Evolutionary conservation across 495 filamentous ascomycete genomes (phyloP).

Genomic region (Aspergillus bridgeri): DNA sequence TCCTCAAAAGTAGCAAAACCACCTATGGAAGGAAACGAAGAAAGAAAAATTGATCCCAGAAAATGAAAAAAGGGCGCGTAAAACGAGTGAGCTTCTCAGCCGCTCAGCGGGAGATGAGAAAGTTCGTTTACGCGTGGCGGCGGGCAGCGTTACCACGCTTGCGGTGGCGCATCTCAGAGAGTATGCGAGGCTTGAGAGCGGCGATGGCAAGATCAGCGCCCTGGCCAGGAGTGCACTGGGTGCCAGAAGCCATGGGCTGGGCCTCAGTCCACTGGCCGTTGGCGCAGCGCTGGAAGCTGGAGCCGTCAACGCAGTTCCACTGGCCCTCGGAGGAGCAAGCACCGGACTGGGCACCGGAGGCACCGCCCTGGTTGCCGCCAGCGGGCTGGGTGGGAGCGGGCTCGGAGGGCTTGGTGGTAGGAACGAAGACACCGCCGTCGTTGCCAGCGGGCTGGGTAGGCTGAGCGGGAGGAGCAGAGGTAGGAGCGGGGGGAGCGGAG

Average conservation of each 20-base stretch:
- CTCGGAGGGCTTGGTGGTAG: slow-evolving; percentile 12
- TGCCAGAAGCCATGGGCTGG: slow-evolving; percentile 56
- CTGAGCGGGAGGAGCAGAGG: slow-evolving; percentile 21
- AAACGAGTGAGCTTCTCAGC: neutral
- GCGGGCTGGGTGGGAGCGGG: slow-evolving; percentile 12
- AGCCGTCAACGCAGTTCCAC: slow-evolving; percentile 66
- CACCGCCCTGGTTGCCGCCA: neutral
- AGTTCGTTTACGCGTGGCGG: slow-evolving; percentile 21
- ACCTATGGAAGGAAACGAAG: slow-evolving; percentile 1
- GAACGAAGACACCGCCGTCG: slow-evolving; percentile 13
- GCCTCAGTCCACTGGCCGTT: slow-evolving; percentile 55
- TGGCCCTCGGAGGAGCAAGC: slow-evolving; percentile 38
- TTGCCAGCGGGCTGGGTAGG: slow-evolving; percentile 23
- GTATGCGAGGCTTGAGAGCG: slow-evolving; percentile 23
- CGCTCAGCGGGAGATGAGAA: neutral
- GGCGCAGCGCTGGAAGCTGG: slow-evolving; percentile 59
- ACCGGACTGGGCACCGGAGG: slow-evolving; percentile 28
- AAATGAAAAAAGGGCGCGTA: neutral
- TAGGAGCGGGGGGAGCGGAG: slow-evolving; percentile 12
- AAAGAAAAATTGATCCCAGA: slow-evolving; percentile 1
- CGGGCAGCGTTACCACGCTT: slow-evolving; percentile 24
- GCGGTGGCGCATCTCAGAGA: slow-evolving; percentile 33
- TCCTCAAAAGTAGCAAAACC: neutral
- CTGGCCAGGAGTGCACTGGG: slow-evolving; percentile 53
- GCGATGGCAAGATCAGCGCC: slow-evolving; percentile 40